Conservation (phyloP, 2,329 filamentous ascomycete species). For the Alternaria triticimaculans region DNA sequence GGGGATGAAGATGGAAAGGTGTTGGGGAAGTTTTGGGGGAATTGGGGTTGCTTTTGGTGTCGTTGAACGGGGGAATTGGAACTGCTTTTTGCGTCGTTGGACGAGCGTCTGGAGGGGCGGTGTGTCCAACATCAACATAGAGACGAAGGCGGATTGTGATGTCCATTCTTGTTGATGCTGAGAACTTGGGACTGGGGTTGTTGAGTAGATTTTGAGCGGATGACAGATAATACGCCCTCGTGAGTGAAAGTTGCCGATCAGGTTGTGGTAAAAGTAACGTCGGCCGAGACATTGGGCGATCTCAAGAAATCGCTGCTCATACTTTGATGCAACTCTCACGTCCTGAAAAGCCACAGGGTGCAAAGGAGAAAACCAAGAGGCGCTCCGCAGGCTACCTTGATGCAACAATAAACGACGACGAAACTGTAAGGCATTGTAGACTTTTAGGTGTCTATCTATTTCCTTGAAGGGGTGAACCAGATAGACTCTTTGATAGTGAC, state of each 20-base stretch:
- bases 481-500: background rate
- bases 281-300: background rate
- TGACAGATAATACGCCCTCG: background rate
- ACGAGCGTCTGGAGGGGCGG: background rate
- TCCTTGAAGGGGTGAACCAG: rapidly evolving
- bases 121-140: rapidly evolving
- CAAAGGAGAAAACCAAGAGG: background rate
- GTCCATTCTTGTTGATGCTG: background rate
- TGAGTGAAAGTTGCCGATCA: background rate
- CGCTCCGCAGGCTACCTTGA: background rate
- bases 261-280: background rate
- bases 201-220: background rate
- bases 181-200: background rate
- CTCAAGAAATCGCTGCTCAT: background rate
- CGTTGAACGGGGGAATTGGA: background rate
- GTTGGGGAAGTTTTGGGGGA: background rate
- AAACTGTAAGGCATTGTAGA: background rate
- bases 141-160: background rate
- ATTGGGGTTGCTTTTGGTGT: background rate
- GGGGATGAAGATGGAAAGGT: background rate
- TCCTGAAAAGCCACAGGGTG: background rate
- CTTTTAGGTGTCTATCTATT: rapidly evolving
- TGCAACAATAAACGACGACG: background rate
- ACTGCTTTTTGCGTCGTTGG: background rate
- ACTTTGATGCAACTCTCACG: background rate